Evolutionary conservation across 192 early-diverging fungal genomes (phyloP).

Genomic region (Spizellomyces sp.): DNA sequence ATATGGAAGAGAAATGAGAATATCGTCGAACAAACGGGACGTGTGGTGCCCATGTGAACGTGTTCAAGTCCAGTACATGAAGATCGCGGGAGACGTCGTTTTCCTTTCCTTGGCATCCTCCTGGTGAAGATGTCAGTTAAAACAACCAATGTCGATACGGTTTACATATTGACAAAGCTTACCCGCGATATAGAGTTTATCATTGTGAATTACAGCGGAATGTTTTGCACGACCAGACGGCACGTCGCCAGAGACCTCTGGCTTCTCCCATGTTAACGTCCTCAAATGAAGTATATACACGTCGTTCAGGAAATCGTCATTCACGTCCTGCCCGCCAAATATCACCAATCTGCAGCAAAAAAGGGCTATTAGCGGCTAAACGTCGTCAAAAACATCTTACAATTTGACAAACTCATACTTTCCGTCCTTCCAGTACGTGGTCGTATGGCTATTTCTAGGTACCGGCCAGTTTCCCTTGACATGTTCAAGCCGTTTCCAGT

Average conservation of each 20-base stretch:
- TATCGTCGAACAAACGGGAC: constrained; percentile 55
- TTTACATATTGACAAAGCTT: constrained; percentile 5
- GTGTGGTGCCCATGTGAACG: constrained; percentile 59
- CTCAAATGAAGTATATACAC: constrained; percentile 60
- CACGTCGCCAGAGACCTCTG: constrained; percentile 46
- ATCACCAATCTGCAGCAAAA: constrained; percentile 56
- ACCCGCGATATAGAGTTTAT: constrained; percentile 68
- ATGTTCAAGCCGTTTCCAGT: constrained; percentile 58
- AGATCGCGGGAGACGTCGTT: neutral
- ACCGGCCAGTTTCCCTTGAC: constrained; percentile 55
- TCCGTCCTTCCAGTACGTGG: constrained; percentile 53
- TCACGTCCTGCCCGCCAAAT: constrained; percentile 65
- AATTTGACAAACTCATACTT: constrained; percentile 6
- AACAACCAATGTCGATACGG: too few relatives aligned
- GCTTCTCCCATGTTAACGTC: constrained; percentile 63
- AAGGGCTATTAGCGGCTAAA: neutral
- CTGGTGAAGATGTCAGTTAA: too few relatives aligned
- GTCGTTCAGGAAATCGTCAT: constrained; percentile 57
- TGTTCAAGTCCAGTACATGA: constrained; percentile 54
- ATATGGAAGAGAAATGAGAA: constrained; percentile 60
- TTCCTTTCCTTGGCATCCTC: too few relatives aligned
- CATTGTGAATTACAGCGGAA: constrained; percentile 60
- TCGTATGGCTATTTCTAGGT: constrained; percentile 64
- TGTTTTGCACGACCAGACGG: constrained; percentile 60
- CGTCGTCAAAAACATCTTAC: neutral